These are phyloP conservation scores for Trypanosoma scelopori DNA, from an alignment of 208 protist species.

Conservation along the genomic window DNA sequence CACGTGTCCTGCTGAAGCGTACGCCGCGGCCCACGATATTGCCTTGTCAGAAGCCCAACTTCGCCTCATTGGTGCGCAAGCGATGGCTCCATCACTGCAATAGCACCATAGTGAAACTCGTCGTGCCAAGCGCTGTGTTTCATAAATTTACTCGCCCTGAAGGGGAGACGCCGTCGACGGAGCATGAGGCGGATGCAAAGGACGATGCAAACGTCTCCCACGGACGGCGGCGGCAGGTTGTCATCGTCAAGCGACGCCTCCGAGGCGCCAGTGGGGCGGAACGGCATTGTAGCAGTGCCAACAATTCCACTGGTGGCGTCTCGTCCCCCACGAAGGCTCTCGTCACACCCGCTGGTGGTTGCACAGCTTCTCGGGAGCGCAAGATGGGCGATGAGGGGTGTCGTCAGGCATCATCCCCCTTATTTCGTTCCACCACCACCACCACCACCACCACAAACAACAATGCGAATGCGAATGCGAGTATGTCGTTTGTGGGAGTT, in stretches of 20 bases:
- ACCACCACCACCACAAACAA: too few relatives aligned
- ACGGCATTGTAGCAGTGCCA: not conserved
- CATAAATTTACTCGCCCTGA: too few relatives aligned
- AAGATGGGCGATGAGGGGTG: too few relatives aligned
- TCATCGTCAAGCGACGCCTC: not conserved
- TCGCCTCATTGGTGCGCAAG: slow-evolving; percentile 3
- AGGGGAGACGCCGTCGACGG: not conserved
- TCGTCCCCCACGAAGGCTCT: too few relatives aligned
- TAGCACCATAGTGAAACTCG: not conserved
- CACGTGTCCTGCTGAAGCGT: slow-evolving; percentile 13
- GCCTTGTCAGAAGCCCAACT: not conserved
- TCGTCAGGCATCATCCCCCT: too few relatives aligned
- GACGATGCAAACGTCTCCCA: not conserved
- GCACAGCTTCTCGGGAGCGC: too few relatives aligned
- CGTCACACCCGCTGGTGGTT: too few relatives aligned
- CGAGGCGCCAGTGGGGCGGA: too few relatives aligned
- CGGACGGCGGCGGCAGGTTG: not conserved
- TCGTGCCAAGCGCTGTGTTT: not conserved
- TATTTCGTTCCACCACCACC: too few relatives aligned
- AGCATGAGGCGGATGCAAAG: not conserved
- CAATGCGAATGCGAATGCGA: too few relatives aligned
- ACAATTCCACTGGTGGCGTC: not conserved
- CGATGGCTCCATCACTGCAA: not conserved
- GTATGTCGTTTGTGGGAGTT: too few relatives aligned
- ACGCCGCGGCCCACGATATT: slow-evolving; percentile 19